phyloP scores from a whole-genome alignment of 2,329 filamentous ascomycete genomes.

The Pestalotiopsis sp. region DNA sequence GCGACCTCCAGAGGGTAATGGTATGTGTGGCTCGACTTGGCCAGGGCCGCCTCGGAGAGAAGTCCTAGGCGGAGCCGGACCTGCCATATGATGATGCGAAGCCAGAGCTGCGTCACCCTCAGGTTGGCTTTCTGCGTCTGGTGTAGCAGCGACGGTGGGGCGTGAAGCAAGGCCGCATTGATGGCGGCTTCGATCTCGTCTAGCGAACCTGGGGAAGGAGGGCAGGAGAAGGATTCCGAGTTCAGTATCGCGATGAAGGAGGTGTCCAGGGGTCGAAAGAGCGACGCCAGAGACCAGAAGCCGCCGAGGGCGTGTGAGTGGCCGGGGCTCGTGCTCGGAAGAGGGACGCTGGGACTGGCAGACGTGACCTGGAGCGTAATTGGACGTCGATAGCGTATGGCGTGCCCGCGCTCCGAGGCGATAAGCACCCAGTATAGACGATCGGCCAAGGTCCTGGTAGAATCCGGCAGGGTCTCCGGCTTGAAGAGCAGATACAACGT shows the following conservation, averaged over 20 bases:
- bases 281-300: conserved; percentile 40
- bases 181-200: conserved; percentile 37
- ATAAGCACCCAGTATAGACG: conserved; percentile 46
- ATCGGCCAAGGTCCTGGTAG: conserved; percentile 28
- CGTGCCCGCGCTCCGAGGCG: conserved; percentile 45
- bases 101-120: conserved; percentile 45
- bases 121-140: conserved; percentile 48
- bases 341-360: conserved; percentile 29
- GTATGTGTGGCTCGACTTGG: conserved; percentile 36
- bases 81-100: conserved; percentile 47
- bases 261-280: conserved; percentile 44
- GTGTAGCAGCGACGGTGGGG: conserved; percentile 29
- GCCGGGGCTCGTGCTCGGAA: conserved; percentile 26
- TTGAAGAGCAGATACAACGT: conserved; percentile 39
- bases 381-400: conserved; percentile 44
- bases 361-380: conserved; percentile 44
- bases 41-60: conserved; percentile 26
- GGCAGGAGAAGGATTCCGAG: conserved; percentile 33
- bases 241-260: conserved; percentile 43
- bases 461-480: conserved; percentile 26
- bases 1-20: conserved; percentile 44
- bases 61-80: conserved; percentile 43
- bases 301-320: conserved; percentile 29
- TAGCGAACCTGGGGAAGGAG: conserved; percentile 32
- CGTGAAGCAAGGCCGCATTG: conserved; percentile 36